These are phyloP conservation scores for Mycocentrospora acerina DNA, from an alignment of 2,329 filamentous ascomycete genomes.

Conservation along the genomic window DNA sequence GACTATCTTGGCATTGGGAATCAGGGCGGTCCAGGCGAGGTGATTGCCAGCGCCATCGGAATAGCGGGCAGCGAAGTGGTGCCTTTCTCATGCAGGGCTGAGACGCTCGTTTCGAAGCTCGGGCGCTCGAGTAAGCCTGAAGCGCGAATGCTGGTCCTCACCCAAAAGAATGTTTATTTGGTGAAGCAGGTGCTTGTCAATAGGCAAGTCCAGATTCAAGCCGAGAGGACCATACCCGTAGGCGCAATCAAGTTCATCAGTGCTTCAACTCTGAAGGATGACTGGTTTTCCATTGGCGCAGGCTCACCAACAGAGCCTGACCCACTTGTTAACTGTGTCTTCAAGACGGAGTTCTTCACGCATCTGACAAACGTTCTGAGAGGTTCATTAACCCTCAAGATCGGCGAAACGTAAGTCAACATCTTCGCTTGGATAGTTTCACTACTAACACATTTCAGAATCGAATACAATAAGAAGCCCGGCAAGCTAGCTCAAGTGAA, in stretches of 20 bases:
- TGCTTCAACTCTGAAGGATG: conserved; percentile 78
- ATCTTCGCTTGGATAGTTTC: not conserved
- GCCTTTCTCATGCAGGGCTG: conserved; percentile 88
- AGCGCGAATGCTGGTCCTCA: conserved; percentile 81
- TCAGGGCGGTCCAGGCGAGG: conserved; percentile 73
- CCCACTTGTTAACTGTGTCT: conserved; percentile 86
- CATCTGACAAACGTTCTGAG: conserved; percentile 81
- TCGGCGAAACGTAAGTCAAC: conserved; percentile 63
- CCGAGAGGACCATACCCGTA: conserved; percentile 79
- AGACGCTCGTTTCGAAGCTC: conserved; percentile 90
- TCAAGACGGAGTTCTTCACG: conserved; percentile 97
- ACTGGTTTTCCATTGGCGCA: conserved; percentile 93
- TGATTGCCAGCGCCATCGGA: conserved; percentile 74
- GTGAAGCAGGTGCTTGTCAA: conserved; percentile 82
- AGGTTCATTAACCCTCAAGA: conserved; percentile 77
- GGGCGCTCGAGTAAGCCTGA: conserved; percentile 93
- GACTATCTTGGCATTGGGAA: conserved; percentile 93
- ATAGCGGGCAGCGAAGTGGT: conserved; percentile 72
- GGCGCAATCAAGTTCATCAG: conserved; percentile 88
- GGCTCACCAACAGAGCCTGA: conserved; percentile 91
- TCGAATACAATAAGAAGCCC: conserved; percentile 98
- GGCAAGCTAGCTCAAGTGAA: conserved; percentile 89
- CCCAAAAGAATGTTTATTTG: conserved; percentile 83
- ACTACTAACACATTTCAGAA: conserved; percentile 47
- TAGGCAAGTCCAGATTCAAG: conserved; percentile 74